phyloP scores from a whole-genome alignment of 768 basidiomycete species.

The Imleria badia region DNA sequence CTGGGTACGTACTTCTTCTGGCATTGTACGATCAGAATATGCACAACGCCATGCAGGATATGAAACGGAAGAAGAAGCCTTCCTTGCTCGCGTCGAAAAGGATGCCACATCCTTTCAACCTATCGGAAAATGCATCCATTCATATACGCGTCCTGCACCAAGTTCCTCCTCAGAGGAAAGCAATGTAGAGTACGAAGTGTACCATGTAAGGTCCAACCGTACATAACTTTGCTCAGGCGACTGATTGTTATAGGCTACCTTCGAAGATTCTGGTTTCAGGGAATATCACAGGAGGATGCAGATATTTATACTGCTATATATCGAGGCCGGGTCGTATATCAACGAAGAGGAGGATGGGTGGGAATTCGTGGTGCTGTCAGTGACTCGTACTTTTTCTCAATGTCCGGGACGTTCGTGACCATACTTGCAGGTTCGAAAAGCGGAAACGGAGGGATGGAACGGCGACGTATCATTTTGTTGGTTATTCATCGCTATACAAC shows the following conservation, averaged over 20 bases:
- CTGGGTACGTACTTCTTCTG: conserved; percentile 42
- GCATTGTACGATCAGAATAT: neutral
- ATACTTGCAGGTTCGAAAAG: conserved; percentile 70
- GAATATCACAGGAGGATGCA: conserved; percentile 94
- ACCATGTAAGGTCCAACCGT: conserved; percentile 62
- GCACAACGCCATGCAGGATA: conserved; percentile 49
- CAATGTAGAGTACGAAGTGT: conserved; percentile 81
- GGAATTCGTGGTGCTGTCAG: conserved; percentile 90
- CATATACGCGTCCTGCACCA: conserved; percentile 64
- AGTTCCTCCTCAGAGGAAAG: conserved; percentile 47
- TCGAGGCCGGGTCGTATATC: conserved; percentile 95
- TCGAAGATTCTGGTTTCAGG: conserved; percentile 82
- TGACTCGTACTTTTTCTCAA: conserved; percentile 11
- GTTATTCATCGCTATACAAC: conserved; percentile 92
- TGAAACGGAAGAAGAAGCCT: conserved; percentile 62
- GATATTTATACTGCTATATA: conserved; percentile 89
- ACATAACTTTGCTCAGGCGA: neutral
- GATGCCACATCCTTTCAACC: conserved; percentile 83
- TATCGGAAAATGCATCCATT: conserved; percentile 68
- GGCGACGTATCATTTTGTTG: conserved; percentile 84
- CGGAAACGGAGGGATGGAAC: conserved; percentile 60
- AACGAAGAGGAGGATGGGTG: conserved; percentile 90
- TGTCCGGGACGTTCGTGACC: neutral
- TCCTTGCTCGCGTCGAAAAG: conserved; percentile 66
- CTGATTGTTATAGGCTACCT: conserved; percentile 59